Evolutionary conservation across 1,284 basidiomycete species (phyloP).

Genomic region (Flammula alnicola): DNA sequence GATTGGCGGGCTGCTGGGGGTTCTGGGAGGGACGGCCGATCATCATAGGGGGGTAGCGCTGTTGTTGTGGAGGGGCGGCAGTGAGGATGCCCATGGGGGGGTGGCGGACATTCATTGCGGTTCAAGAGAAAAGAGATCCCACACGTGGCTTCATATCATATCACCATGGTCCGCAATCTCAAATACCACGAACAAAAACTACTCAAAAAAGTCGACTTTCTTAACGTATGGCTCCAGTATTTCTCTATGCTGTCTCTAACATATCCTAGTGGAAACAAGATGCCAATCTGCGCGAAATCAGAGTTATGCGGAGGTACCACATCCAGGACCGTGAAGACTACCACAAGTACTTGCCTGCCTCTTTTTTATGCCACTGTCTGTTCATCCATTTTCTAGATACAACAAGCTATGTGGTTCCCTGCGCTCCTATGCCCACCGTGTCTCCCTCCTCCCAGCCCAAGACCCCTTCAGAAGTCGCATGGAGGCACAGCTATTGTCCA

Average conservation of each 20-base stretch:
- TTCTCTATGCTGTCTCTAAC: conserved; percentile 10
- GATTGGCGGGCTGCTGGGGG: conserved; percentile 27
- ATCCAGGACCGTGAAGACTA: conserved; percentile 96
- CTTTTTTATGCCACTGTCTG: neutral
- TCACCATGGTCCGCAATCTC: conserved; percentile 64
- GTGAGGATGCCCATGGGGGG: conserved; percentile 47
- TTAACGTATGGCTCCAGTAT: conserved; percentile 62
- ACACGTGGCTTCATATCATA: conserved; percentile 40
- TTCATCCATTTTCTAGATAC: conserved; percentile 60
- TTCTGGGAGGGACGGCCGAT: conserved; percentile 42
- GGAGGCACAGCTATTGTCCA: conserved; percentile 88
- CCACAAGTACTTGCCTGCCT: conserved; percentile 71
- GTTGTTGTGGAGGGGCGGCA: conserved; percentile 25
- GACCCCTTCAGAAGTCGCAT: conserved; percentile 89
- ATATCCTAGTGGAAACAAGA: conserved; percentile 93
- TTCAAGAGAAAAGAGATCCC: conserved; percentile 20
- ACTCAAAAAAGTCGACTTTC: conserved; percentile 94
- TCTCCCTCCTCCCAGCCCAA: conserved; percentile 87
- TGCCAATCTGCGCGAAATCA: conserved; percentile 89
- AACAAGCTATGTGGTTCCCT: conserved; percentile 94
- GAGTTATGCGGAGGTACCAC: conserved; percentile 96
- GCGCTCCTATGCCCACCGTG: conserved; percentile 84
- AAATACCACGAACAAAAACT: conserved; percentile 95
- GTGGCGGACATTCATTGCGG: conserved; percentile 28
- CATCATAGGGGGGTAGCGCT: conserved; percentile 27